Evolutionary conservation across 2,329 filamentous ascomycete species (phyloP).

Genomic region (Ceratocystis lukuohia): DNA sequence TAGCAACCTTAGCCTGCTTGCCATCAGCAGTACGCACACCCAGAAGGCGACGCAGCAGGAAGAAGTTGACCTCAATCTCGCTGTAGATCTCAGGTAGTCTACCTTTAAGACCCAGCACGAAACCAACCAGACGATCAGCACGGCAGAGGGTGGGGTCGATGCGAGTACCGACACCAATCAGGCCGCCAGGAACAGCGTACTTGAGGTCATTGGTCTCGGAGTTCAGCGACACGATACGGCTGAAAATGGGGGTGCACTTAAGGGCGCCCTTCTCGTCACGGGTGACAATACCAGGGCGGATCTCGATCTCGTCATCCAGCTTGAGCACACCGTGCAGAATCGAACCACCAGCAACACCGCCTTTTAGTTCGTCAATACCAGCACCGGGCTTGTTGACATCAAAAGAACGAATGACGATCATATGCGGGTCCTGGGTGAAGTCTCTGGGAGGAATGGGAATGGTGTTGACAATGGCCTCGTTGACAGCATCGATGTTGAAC

Average conservation of each 20-base stretch:
- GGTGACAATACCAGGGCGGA: constrained; percentile 93
- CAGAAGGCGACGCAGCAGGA: constrained; percentile 81
- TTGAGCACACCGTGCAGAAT: constrained; percentile 96
- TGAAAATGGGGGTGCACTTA: constrained; percentile 95
- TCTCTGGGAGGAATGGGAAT: constrained; percentile 87
- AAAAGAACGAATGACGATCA: constrained; percentile 99
- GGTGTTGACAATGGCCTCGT: constrained; percentile 87
- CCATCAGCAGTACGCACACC: constrained; percentile 97
- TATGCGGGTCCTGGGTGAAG: constrained; percentile 84
- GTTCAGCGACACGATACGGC: constrained; percentile 84
- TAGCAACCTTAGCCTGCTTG: constrained; percentile 98
- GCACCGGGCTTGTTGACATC: constrained; percentile 99
- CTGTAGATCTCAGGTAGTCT: constrained; percentile 93
- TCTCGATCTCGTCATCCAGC: constrained; percentile 95
- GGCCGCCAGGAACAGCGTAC: constrained; percentile 91
- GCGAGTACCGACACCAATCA: constrained; percentile 95
- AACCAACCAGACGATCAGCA: constrained; percentile 96
- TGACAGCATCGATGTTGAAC: constrained; percentile 98
- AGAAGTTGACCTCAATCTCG: constrained; percentile 99
- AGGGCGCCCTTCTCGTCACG: constrained; percentile 88
- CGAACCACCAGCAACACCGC: constrained; percentile 92
- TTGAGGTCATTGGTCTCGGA: constrained; percentile 97
- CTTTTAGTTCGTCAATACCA: constrained; percentile 96
- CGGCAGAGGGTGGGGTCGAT: constrained; percentile 96
- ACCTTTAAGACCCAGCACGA: constrained; percentile 90